Conservation (phyloP, 176 grass and related monocot species). For the Eragrostis curvula region DNA sequence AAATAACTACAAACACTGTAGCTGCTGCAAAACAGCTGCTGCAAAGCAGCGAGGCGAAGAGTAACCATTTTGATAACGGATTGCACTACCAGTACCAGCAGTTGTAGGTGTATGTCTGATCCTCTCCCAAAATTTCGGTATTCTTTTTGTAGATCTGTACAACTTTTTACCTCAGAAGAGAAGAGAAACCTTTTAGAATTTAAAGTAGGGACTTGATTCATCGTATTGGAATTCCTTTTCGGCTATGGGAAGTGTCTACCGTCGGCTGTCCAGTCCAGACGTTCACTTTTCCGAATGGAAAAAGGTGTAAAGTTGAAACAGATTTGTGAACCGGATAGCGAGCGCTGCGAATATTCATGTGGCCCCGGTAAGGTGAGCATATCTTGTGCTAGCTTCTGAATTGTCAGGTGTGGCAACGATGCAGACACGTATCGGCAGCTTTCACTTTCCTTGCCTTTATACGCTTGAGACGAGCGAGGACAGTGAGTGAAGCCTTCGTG, state of each 20-base stretch:
- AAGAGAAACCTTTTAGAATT: neutral
- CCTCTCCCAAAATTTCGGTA: neutral
- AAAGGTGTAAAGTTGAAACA: neutral
- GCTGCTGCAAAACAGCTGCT: no score
- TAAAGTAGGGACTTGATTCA: neutral
- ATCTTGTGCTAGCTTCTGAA: neutral
- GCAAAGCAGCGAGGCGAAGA: no score
- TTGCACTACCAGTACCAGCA: neutral
- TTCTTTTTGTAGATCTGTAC: neutral
- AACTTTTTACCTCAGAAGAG: no score
- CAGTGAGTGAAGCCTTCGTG: no score
- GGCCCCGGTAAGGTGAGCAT: neutral
- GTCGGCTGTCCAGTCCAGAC: neutral
- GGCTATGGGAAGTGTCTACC: neutral
- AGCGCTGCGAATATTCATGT: slow-evolving; percentile 2
- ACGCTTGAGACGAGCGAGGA: no score
- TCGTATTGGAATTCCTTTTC: neutral
- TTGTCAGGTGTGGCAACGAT: neutral
- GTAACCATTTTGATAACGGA: neutral
- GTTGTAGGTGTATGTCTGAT: neutral
- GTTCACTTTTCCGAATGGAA: neutral
- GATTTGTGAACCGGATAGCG: neutral
- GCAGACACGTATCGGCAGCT: neutral
- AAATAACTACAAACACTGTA: no score
- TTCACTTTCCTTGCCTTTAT: no score